phyloP scores from a whole-genome alignment of 495 filamentous ascomycete species.

The Trichoderma reesei region DNA sequence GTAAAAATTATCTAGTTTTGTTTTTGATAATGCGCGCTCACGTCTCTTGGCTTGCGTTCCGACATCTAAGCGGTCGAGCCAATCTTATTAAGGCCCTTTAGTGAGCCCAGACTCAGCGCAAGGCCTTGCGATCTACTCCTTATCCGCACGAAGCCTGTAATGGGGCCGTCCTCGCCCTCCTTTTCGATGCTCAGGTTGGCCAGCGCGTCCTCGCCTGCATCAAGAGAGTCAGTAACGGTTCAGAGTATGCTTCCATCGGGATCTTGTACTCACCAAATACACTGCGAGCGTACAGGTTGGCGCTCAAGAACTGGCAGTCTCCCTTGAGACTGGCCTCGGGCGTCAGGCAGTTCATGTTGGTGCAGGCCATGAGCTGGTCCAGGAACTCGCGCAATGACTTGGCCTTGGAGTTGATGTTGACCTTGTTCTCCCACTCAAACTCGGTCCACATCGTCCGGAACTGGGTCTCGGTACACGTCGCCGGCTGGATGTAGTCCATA shows the following conservation, averaged over 20 bases:
- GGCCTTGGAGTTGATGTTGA: slow-evolving; percentile 97
- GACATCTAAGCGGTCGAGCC: slow-evolving; percentile 36
- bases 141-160: slow-evolving; percentile 98
- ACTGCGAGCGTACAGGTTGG: slow-evolving; percentile 93
- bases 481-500: slow-evolving; percentile 99
- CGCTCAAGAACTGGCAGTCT: slow-evolving; percentile 95
- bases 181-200: slow-evolving; percentile 98
- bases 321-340: slow-evolving; percentile 94
- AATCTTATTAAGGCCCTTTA: slow-evolving; percentile 91
- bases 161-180: slow-evolving; percentile 87
- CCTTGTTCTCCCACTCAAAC: slow-evolving; percentile 99
- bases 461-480: slow-evolving; percentile 91
- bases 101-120: slow-evolving; percentile 82
- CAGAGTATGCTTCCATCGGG: no score
- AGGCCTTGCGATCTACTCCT: slow-evolving; percentile 94
- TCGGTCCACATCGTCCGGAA: slow-evolving; percentile 99
- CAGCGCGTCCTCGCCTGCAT: slow-evolving; percentile 89
- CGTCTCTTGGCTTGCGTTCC: background rate
- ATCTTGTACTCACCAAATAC: slow-evolving; percentile 77
- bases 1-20: slow-evolving; percentile 6
- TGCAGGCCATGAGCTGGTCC: slow-evolving; percentile 89
- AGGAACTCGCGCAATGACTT: slow-evolving; percentile 89
- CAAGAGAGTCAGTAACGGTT: slow-evolving; percentile 17
- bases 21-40: background rate
- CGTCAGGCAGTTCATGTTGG: slow-evolving; percentile 97